These are phyloP conservation scores for Candida krabiensis DNA, from an alignment of 805 yeast genomes.

Conservation along the genomic window DNA sequence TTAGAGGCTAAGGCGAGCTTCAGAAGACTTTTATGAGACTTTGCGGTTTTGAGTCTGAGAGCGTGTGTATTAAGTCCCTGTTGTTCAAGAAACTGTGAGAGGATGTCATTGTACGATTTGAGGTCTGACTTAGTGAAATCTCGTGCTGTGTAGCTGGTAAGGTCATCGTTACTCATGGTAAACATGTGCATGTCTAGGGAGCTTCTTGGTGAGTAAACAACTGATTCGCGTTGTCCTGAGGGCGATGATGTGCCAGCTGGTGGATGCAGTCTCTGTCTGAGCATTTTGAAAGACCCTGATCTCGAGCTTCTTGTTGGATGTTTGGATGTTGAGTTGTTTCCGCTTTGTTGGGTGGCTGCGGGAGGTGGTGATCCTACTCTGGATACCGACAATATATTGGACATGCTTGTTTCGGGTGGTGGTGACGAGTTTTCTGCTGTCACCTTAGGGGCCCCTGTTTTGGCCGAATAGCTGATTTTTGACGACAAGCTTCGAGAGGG, in stretches of 20 bases:
- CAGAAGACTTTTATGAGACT: conserved; percentile 10
- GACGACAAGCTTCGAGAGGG: neutral
- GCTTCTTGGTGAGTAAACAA: conserved; percentile 19
- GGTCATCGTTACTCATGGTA: conserved; percentile 26
- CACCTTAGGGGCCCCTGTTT: conserved; percentile 15
- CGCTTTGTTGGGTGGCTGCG: neutral
- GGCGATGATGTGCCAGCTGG: conserved; percentile 7
- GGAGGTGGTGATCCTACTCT: conserved; percentile 1
- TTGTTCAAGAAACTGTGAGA: conserved; percentile 23
- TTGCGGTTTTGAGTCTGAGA: conserved; percentile 21
- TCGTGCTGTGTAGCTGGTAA: conserved; percentile 22
- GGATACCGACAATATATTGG: conserved; percentile 9
- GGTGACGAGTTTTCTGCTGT: conserved; percentile 8
- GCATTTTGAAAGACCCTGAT: conserved; percentile 22
- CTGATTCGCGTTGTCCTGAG: too few relatives aligned
- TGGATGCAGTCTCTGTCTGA: conserved; percentile 20
- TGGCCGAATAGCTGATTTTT: conserved; percentile 6
- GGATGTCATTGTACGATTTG: conserved; percentile 27
- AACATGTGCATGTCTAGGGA: conserved; percentile 21
- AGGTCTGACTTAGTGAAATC: conserved; percentile 21
- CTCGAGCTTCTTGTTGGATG: conserved; percentile 13
- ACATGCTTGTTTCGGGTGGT: conserved; percentile 10
- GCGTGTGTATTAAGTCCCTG: conserved; percentile 32
- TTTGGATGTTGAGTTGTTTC: neutral
- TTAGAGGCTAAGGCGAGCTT: conserved; percentile 8